These are phyloP conservation scores for Chlorociboria aeruginascens DNA, from an alignment of 495 filamentous ascomycete species.

Conservation along the genomic window DNA sequence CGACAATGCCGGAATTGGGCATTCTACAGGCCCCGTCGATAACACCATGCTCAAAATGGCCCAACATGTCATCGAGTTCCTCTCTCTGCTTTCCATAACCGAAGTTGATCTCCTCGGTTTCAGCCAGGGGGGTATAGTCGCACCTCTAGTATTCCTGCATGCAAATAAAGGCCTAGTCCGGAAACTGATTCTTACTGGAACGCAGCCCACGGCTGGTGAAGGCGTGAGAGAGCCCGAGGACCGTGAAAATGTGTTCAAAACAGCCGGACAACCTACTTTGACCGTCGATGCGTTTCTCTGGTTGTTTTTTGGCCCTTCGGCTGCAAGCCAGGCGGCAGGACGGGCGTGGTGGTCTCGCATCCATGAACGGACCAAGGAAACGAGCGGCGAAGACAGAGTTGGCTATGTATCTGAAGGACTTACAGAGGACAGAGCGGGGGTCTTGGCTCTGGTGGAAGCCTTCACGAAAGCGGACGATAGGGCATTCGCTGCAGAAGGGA, in stretches of 20 bases:
- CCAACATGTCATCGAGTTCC: constrained; percentile 20
- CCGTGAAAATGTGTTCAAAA: not conserved
- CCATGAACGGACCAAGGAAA: not conserved
- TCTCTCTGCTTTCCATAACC: constrained; percentile 16
- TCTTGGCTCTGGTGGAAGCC: not conserved
- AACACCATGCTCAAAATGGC: constrained; percentile 15
- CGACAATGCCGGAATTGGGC: constrained; percentile 23
- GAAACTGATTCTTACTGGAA: not conserved
- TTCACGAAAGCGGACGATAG: not conserved
- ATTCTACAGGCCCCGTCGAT: constrained; percentile 14
- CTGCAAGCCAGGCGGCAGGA: not conserved
- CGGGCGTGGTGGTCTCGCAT: not conserved
- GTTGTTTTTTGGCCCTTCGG: constrained; percentile 1
- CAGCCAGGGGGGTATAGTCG: constrained; percentile 20
- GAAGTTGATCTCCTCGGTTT: constrained; percentile 24
- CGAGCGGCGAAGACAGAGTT: not conserved
- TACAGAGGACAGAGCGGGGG: not conserved
- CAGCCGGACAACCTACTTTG: not conserved
- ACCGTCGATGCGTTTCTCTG: not conserved
- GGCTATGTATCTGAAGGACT: not conserved
- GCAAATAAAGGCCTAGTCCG: not conserved
- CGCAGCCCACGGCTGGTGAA: not conserved
- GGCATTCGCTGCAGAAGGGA: constrained; percentile 7
- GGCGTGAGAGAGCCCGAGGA: not conserved
- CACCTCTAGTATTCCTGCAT: not conserved